phyloP scores from a whole-genome alignment of 192 early-diverging fungal species.

The Haplosporangium gracile region DNA sequence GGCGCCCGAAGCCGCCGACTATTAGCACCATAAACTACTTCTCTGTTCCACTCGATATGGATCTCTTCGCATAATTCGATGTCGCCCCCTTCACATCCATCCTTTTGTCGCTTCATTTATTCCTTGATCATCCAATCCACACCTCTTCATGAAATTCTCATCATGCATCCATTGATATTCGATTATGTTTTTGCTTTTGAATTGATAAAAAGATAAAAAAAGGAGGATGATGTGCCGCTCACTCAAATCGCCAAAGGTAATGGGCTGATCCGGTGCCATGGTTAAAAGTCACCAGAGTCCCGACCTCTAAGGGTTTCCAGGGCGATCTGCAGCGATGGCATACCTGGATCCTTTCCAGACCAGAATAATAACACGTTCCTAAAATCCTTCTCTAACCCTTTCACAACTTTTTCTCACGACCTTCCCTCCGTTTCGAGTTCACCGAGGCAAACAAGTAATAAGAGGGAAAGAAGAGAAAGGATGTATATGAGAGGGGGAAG shows the following conservation, averaged over 20 bases:
- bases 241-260: slow-evolving; percentile 60
- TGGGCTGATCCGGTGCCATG: slow-evolving; percentile 54
- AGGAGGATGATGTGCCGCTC: slow-evolving; percentile 31
- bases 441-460: slow-evolving; percentile 11
- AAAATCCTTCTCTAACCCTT: background rate
- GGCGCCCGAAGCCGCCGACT: slow-evolving; percentile 65
- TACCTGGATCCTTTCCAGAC: slow-evolving; percentile 55
- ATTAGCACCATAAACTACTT: slow-evolving; percentile 7
- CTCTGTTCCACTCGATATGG: background rate
- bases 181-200: slow-evolving; percentile 9
- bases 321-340: slow-evolving; percentile 52
- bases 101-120: background rate
- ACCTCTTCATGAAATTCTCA: background rate
- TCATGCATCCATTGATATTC: background rate
- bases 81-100: background rate
- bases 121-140: background rate
- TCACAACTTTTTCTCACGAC: background rate
- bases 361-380: background rate
- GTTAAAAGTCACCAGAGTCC: slow-evolving; percentile 53
- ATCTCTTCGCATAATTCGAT: background rate
- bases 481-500: background rate
- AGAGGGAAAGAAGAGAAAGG: background rate
- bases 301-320: slow-evolving; percentile 27
- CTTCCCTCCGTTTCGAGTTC: slow-evolving; percentile 12
- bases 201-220: slow-evolving; percentile 9